phyloP scores from a whole-genome alignment of 805 yeast genomes.

The Suhomyces vadensis region DNA sequence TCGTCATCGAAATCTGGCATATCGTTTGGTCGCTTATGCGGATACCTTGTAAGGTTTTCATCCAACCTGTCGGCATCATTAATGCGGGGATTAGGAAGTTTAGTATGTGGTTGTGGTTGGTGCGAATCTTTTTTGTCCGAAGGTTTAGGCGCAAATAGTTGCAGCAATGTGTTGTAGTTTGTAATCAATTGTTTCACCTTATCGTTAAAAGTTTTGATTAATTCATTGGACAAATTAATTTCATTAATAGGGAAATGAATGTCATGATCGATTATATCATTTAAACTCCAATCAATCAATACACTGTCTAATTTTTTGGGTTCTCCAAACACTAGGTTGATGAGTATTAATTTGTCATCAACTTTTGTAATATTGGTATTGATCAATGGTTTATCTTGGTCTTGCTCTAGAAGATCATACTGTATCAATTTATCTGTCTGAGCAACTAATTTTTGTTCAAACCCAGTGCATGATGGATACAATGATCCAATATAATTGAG shows the following conservation, averaged over 20 bases:
- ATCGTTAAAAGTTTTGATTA: constrained; percentile 23
- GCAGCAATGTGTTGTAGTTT: constrained; percentile 6
- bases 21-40: constrained; percentile 26
- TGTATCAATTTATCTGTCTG: constrained; percentile 15
- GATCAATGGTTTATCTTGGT: constrained; percentile 9
- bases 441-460: constrained; percentile 6
- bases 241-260: constrained; percentile 26
- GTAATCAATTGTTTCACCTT: constrained; percentile 6
- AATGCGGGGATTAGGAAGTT: constrained; percentile 4
- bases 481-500: constrained; percentile 20
- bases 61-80: constrained; percentile 8
- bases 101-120: constrained; percentile 1
- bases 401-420: constrained; percentile 11
- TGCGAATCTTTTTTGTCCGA: neutral
- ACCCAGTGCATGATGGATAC: constrained; percentile 11
- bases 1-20: constrained; percentile 59
- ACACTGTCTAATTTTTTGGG: constrained; percentile 20
- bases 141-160: neutral
- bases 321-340: constrained; percentile 12
- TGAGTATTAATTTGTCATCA: constrained; percentile 8
- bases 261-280: constrained; percentile 13
- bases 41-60: neutral
- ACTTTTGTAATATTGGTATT: constrained; percentile 12
- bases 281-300: constrained; percentile 24
- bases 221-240: constrained; percentile 18